These are phyloP conservation scores for Ichthyophthirius multifiliis DNA, from an alignment of 169 alveolate species.

Conservation along the genomic window DNA sequence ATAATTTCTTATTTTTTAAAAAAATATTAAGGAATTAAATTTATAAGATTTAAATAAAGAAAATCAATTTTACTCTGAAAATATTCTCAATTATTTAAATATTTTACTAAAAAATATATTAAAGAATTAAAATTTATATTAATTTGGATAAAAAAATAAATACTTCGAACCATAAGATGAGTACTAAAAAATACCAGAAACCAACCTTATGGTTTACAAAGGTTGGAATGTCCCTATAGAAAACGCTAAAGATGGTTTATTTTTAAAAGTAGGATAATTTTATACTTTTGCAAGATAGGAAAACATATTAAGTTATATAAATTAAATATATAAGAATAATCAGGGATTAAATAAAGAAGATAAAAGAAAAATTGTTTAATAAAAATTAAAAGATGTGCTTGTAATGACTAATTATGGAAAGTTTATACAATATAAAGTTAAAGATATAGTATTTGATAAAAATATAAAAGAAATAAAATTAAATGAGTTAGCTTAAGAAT, in stretches of 20 bases:
- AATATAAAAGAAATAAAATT: background rate
- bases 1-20: background rate
- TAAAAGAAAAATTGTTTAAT: background rate
- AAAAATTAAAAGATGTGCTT: background rate
- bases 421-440: background rate
- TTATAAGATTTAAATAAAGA: background rate
- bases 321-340: background rate
- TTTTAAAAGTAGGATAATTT: background rate
- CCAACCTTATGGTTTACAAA: background rate
- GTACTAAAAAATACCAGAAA: background rate
- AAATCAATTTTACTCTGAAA: background rate
- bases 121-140: background rate
- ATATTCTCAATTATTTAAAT: background rate
- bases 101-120: background rate
- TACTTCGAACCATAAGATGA: background rate
- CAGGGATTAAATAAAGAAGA: background rate
- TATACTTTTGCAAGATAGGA: background rate
- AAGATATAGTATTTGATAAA: background rate
- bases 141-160: background rate
- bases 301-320: background rate
- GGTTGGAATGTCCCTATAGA: conserved; percentile 5
- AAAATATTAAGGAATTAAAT: background rate
- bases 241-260: background rate
- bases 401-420: conserved; percentile 1
- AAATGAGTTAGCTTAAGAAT: background rate